Conservation (phyloP, 177 flowering plant species). For the Vitis hybrid region DNA sequence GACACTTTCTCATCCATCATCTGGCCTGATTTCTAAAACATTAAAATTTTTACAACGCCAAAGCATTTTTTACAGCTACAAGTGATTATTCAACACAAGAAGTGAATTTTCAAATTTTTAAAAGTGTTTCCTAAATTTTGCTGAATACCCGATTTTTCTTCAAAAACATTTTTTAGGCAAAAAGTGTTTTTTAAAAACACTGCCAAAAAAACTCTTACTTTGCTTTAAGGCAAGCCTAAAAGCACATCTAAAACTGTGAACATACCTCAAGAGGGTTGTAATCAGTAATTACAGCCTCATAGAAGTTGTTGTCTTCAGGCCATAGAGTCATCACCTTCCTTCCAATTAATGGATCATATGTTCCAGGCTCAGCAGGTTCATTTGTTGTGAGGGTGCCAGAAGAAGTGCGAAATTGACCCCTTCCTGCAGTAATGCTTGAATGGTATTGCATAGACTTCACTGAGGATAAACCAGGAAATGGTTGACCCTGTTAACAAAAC, state of each 20-base stretch:
- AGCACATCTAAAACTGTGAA: neutral
- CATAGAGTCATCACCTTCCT: constrained; percentile 47
- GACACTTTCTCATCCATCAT: no score
- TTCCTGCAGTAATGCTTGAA: constrained; percentile 29
- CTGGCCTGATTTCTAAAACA: no score
- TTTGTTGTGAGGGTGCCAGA: constrained; percentile 18
- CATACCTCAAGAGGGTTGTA: constrained; percentile 39
- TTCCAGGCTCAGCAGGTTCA: constrained; percentile 22
- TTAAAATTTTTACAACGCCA: no score
- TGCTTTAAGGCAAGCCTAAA: neutral
- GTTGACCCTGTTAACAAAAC: constrained; percentile 29
- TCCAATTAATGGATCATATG: constrained; percentile 31
- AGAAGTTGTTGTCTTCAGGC: constrained; percentile 52
- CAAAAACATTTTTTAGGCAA: no score
- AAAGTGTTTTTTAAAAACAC: no score
- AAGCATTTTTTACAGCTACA: no score
- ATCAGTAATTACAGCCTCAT: constrained; percentile 45
- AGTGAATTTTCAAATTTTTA: neutral
- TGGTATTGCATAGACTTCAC: constrained; percentile 38
- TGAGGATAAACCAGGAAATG: constrained; percentile 33
- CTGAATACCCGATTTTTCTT: no score
- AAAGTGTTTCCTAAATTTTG: no score
- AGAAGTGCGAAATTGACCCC: constrained; percentile 32
- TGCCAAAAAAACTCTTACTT: neutral
- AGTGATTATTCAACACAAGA: no score